These are phyloP conservation scores for Cryomyces antarcticus DNA, from an alignment of 495 filamentous ascomycete genomes.

Conservation along the genomic window DNA sequence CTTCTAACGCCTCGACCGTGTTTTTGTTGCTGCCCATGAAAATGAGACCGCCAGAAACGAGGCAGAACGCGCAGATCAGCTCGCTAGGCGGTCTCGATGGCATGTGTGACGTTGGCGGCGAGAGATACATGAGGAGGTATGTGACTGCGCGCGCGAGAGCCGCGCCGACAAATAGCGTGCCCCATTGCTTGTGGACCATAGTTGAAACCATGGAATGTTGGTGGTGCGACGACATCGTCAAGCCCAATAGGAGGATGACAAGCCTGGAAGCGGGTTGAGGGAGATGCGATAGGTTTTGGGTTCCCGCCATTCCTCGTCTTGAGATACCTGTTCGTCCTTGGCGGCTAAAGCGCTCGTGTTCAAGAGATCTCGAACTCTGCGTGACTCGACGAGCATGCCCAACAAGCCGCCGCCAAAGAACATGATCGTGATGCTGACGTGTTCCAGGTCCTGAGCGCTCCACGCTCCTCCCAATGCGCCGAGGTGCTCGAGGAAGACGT, in stretches of 20 bases:
- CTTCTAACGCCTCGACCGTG: constrained; percentile 57
- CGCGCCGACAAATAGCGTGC: constrained; percentile 63
- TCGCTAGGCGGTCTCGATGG: constrained; percentile 84
- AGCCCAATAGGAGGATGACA: constrained; percentile 64
- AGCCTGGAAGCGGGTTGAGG: constrained; percentile 78
- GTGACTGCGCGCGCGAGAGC: constrained; percentile 59
- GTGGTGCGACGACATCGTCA: constrained; percentile 91
- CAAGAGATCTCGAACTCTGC: constrained; percentile 42
- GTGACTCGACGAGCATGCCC: constrained; percentile 87
- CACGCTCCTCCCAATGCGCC: constrained; percentile 47
- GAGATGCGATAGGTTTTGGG: constrained; percentile 55
- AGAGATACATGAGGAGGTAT: constrained; percentile 60
- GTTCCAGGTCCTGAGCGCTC: constrained; percentile 67
- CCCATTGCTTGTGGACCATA: constrained; percentile 93
- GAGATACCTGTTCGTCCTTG: constrained; percentile 15
- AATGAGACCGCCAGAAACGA: constrained; percentile 69
- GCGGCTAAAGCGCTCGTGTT: constrained; percentile 29
- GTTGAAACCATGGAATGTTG: constrained; percentile 67
- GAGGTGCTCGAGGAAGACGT: constrained; percentile 86
- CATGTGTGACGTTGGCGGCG: constrained; percentile 66
- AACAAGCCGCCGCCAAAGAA: constrained; percentile 90
- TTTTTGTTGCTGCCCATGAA: constrained; percentile 81
- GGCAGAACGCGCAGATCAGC: constrained; percentile 64
- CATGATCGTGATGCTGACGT: constrained; percentile 79
- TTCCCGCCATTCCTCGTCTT: constrained; percentile 28